Conservation (phyloP, 495 filamentous ascomycete genomes). For the Neurospora tetraspora region DNA sequence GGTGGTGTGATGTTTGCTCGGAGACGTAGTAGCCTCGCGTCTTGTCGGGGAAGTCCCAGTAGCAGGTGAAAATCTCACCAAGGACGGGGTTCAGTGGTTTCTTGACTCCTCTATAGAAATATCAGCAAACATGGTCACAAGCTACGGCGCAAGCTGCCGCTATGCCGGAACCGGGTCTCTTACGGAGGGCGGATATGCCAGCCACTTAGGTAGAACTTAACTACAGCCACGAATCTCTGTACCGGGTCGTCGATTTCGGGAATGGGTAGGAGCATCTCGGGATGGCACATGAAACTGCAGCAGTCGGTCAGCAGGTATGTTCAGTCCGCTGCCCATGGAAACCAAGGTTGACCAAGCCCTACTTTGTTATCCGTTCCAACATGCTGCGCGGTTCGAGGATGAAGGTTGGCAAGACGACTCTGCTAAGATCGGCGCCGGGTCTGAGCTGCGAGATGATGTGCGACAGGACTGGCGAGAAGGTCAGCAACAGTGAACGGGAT, state of each 20-base stretch:
- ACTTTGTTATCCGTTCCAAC: conserved; percentile 99
- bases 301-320: conserved; percentile 14
- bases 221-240: conserved; percentile 82
- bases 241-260: conserved; percentile 80
- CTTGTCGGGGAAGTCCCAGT: conserved; percentile 85
- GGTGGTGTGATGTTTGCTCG: conserved; percentile 91
- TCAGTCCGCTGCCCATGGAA: neutral
- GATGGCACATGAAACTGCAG: conserved; percentile 95
- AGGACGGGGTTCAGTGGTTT: conserved; percentile 97
- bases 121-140: conserved; percentile 11
- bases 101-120: conserved; percentile 71
- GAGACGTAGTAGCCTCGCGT: conserved; percentile 90
- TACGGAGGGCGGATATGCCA: conserved; percentile 99
- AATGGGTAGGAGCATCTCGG: conserved; percentile 87
- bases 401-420: conserved; percentile 92
- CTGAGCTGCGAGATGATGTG: conserved; percentile 97
- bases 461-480: conserved; percentile 54
- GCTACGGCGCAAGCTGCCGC: neutral
- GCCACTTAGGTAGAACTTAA: conserved; percentile 95
- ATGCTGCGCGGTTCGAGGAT: conserved; percentile 96
- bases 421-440: conserved; percentile 88
- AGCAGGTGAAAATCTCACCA: conserved; percentile 89
- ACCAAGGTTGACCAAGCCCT: conserved; percentile 13
- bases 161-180: conserved; percentile 13
- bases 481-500: neutral